A percentile compares a stretch with the other conserved stretches of the same genome.
These are phyloP conservation scores for Mycocentrospora acerina DNA, from an alignment of 2,329 filamentous ascomycete species.

Conservation along the genomic window DNA sequence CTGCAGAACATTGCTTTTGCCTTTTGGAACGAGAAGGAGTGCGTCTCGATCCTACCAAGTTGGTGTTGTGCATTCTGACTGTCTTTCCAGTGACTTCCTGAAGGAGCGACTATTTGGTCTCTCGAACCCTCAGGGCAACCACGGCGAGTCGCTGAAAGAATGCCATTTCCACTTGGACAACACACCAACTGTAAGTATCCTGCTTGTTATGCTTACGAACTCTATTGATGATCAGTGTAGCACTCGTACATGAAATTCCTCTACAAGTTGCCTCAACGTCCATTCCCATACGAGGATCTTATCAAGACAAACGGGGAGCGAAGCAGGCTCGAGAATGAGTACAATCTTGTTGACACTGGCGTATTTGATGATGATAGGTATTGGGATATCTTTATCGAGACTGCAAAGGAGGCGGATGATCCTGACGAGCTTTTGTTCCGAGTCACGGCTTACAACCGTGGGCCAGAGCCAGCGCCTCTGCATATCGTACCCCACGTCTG, in stretches of 20 bases:
- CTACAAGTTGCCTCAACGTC: conserved; percentile 93
- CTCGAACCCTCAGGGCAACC: conserved; percentile 94
- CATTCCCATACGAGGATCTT: conserved; percentile 89
- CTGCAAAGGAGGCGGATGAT: conserved; percentile 89
- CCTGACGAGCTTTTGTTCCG: conserved; percentile 91
- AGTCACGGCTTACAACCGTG: conserved; percentile 94
- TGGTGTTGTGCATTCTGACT: conserved; percentile 43
- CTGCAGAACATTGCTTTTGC: conserved; percentile 90
- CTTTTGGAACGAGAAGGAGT: conserved; percentile 99
- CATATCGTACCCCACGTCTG: conserved; percentile 94
- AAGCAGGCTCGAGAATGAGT: conserved; percentile 76
- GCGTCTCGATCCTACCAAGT: conserved; percentile 30
- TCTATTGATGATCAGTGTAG: conserved; percentile 47
- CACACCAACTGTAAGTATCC: conserved; percentile 64
- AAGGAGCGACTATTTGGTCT: conserved; percentile 95
- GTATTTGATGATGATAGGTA: conserved; percentile 87
- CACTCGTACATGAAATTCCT: conserved; percentile 99
- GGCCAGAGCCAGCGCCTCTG: conserved; percentile 83
- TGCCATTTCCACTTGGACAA: conserved; percentile 96
- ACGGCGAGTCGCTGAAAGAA: conserved; percentile 96
- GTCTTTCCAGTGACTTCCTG: conserved; percentile 69
- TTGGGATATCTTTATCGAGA: conserved; percentile 97
- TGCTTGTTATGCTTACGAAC: conserved; percentile 44
- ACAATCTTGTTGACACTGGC: conserved; percentile 87
- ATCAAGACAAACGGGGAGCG: conserved; percentile 80